Evolutionary conservation across 306 rosid genomes (phyloP).

Genomic region (Phaseolus lunatus): DNA sequence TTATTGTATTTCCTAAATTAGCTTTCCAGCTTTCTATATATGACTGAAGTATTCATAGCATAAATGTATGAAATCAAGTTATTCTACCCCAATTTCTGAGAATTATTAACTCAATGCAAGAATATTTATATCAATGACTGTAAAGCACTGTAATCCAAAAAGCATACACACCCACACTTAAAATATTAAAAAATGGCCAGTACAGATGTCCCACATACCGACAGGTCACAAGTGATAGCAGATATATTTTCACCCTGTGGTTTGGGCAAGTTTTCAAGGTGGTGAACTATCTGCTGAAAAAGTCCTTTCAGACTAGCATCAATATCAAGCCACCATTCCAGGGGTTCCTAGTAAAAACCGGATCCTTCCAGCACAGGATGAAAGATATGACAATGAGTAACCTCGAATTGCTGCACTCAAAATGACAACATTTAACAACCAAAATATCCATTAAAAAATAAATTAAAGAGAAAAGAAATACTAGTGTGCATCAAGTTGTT

Average conservation of each 20-base stretch:
- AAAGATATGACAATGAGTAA: slow-evolving; percentile 91
- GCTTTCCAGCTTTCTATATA: too few species aligned
- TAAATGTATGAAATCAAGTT: too few species aligned
- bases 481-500: neutral
- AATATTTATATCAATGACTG: slow-evolving; percentile 19
- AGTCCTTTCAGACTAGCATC: slow-evolving; percentile 83
- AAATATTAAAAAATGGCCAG: slow-evolving; percentile 29
- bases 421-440: slow-evolving; percentile 36
- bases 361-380: slow-evolving; percentile 93
- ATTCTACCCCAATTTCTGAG: too few species aligned
- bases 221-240: slow-evolving; percentile 84
- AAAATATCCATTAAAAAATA: slow-evolving; percentile 10
- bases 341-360: slow-evolving; percentile 93
- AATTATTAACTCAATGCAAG: slow-evolving; percentile 19
- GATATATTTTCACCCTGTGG: slow-evolving; percentile 95
- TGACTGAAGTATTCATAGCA: too few species aligned
- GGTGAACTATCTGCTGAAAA: slow-evolving; percentile 79
- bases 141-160: slow-evolving; percentile 28
- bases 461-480: slow-evolving; percentile 26
- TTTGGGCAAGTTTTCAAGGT: slow-evolving; percentile 92
- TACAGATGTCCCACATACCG: slow-evolving; percentile 69
- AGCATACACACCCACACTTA: slow-evolving; percentile 16
- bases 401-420: slow-evolving; percentile 93
- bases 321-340: slow-evolving; percentile 98
- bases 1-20: too few species aligned